phyloP scores from a whole-genome alignment of 192 early-diverging fungal species.

The Coemansia furcata region DNA sequence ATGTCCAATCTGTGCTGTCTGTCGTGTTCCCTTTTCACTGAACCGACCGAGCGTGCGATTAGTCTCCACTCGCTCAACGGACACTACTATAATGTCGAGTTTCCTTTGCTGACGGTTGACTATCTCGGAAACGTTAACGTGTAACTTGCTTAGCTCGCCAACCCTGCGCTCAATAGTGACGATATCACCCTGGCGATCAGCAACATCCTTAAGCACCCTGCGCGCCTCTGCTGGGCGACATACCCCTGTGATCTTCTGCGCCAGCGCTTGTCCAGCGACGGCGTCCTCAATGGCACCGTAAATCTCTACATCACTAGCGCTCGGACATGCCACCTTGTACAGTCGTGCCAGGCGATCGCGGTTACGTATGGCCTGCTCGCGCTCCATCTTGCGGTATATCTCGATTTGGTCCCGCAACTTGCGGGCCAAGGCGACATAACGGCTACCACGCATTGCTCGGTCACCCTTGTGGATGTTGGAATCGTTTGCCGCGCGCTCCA shows the following conservation, averaged over 20 bases:
- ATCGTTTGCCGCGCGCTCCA: conserved; percentile 12
- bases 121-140: conserved; percentile 25
- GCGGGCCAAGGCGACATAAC: conserved; percentile 5
- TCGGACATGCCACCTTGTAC: conserved; percentile 24
- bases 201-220: conserved; percentile 29
- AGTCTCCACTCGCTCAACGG: conserved; percentile 17
- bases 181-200: conserved; percentile 36
- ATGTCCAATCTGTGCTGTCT: neutral
- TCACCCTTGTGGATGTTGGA: conserved; percentile 10
- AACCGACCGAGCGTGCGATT: neutral
- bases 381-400: conserved; percentile 26
- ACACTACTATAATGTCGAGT: conserved; percentile 27
- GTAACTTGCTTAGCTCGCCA: conserved; percentile 20
- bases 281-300: conserved; percentile 18
- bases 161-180: conserved; percentile 23
- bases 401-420: conserved; percentile 16
- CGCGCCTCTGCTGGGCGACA: conserved; percentile 16
- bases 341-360: conserved; percentile 32
- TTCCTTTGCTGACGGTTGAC: conserved; percentile 35
- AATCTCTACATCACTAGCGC: conserved; percentile 20
- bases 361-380: conserved; percentile 18
- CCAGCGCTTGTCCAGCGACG: conserved; percentile 7
- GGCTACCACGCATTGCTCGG: conserved; percentile 4
- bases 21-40: conserved; percentile 7
- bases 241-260: neutral